Percentiles rank a stretch among this genome's conserved stretches.
Evolutionary conservation across 2,329 filamentous ascomycete genomes (phyloP).

Genomic region (Clonostachys sp.): DNA sequence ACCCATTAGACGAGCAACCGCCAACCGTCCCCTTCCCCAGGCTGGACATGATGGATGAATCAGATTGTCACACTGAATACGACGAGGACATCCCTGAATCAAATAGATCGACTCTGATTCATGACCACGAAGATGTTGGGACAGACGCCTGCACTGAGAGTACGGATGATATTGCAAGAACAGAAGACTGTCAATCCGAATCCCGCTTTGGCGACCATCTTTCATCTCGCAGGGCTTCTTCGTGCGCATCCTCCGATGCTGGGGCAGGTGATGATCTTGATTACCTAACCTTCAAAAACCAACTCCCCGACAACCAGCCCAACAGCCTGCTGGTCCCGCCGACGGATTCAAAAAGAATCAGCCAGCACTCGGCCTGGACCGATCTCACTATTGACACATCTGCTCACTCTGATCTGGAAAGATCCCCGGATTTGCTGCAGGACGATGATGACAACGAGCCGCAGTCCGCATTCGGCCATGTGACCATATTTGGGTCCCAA

Average conservation of each 20-base stretch:
- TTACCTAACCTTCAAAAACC: not conserved
- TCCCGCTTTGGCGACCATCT: conserved; percentile 17
- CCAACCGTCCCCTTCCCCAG: conserved; percentile 24
- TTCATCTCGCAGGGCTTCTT: conserved; percentile 29
- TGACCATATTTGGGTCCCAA: conserved; percentile 22
- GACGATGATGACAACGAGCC: no score
- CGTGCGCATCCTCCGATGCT: conserved; percentile 31
- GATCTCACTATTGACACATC: conserved; percentile 53
- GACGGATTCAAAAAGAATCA: conserved; percentile 39
- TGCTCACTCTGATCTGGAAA: conserved; percentile 25
- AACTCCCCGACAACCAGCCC: conserved; percentile 25
- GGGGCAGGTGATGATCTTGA: conserved; percentile 18
- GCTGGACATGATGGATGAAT: conserved; percentile 25
- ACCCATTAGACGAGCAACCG: conserved; percentile 3
- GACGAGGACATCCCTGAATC: conserved; percentile 16
- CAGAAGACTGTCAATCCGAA: conserved; percentile 17
- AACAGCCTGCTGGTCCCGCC: conserved; percentile 42
- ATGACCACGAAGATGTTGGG: conserved; percentile 21
- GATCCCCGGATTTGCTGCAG: conserved; percentile 15
- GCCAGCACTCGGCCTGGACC: conserved; percentile 56
- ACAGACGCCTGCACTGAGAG: conserved; percentile 29
- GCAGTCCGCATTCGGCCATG: conserved; percentile 17
- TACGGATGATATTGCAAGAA: conserved; percentile 21
- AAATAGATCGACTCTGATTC: conserved; percentile 6
- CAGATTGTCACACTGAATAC: conserved; percentile 28